A percentile compares a stretch with the other conserved stretches of the same genome.
These are phyloP conservation scores for Wallacemonas collosoma DNA, from an alignment of 208 protist genomes.

Conservation along the genomic window DNA sequence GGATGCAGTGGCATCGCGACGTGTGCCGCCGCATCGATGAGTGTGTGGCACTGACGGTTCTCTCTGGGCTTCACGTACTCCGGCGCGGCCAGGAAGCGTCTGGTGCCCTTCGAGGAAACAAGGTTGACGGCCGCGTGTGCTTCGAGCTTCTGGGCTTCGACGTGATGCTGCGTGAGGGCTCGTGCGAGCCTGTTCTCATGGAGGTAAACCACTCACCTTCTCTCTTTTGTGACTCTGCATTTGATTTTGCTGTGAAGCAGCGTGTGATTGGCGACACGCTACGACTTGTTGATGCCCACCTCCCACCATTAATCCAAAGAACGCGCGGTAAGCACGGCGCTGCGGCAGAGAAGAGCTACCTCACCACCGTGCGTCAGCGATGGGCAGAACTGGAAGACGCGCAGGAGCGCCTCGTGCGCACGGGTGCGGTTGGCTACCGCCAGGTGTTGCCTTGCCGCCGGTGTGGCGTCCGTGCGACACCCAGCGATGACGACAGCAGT, in stretches of 20 bases:
- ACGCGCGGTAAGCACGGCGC: slow-evolving; percentile 13
- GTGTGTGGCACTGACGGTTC: slow-evolving; percentile 81
- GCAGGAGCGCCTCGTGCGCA: neutral
- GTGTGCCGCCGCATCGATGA: slow-evolving; percentile 59
- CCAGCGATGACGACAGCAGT: too few species aligned
- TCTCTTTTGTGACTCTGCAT: slow-evolving; percentile 78
- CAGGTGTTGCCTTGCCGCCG: slow-evolving; percentile 24
- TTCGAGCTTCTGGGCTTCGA: slow-evolving; percentile 94
- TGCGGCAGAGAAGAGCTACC: neutral
- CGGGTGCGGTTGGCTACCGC: slow-evolving; percentile 19
- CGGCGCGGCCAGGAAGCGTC: slow-evolving; percentile 71
- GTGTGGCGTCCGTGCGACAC: neutral
- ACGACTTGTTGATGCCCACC: slow-evolving; percentile 51
- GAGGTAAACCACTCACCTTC: slow-evolving; percentile 93
- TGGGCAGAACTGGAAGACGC: neutral
- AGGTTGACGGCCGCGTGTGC: slow-evolving; percentile 61
- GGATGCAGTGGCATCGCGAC: slow-evolving; percentile 3
- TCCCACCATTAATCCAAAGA: slow-evolving; percentile 22
- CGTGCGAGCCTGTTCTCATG: slow-evolving; percentile 74
- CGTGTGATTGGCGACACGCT: slow-evolving; percentile 74
- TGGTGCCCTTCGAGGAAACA: slow-evolving; percentile 40
- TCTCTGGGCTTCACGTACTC: slow-evolving; percentile 80
- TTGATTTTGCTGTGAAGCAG: slow-evolving; percentile 84
- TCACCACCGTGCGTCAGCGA: slow-evolving; percentile 14
- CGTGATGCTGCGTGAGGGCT: slow-evolving; percentile 58